Evolutionary conservation across 352 stramenopile genomes (phyloP).

Genomic region (Ophiocytium majus): DNA sequence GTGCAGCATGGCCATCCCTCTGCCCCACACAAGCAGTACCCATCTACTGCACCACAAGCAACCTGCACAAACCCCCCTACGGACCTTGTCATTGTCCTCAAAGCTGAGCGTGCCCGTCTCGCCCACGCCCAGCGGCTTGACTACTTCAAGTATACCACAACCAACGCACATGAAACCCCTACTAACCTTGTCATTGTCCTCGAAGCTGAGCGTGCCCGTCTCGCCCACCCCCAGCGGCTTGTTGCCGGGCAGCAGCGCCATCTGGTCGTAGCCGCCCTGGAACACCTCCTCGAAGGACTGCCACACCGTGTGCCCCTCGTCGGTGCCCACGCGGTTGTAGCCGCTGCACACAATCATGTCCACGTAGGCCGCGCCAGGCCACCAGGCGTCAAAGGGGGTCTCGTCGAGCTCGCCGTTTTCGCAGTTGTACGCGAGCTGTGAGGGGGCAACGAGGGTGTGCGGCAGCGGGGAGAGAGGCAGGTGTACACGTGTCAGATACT

Average conservation of each 20-base stretch:
- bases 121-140: neutral
- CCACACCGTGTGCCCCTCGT: neutral
- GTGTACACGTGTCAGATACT: too few species aligned
- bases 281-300: neutral
- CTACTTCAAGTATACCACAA: too few species aligned
- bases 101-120: neutral
- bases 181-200: neutral
- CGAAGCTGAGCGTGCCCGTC: neutral
- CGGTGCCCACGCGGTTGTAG: neutral
- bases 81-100: neutral
- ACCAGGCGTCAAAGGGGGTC: conserved; percentile 1
- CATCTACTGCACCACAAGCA: too few species aligned
- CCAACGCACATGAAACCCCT: too few species aligned
- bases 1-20: too few species aligned
- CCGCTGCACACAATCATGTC: conserved; percentile 5
- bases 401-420: neutral
- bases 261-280: neutral
- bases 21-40: too few species aligned
- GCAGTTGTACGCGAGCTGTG: conserved; percentile 6
- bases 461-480: too few species aligned
- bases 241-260: neutral
- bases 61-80: too few species aligned
- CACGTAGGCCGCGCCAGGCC: neutral
- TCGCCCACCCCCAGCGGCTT: neutral
- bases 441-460: too few species aligned